These are phyloP conservation scores for Coemansia sp. DNA, from an alignment of 371 early-diverging fungal species.

Conservation along the genomic window DNA sequence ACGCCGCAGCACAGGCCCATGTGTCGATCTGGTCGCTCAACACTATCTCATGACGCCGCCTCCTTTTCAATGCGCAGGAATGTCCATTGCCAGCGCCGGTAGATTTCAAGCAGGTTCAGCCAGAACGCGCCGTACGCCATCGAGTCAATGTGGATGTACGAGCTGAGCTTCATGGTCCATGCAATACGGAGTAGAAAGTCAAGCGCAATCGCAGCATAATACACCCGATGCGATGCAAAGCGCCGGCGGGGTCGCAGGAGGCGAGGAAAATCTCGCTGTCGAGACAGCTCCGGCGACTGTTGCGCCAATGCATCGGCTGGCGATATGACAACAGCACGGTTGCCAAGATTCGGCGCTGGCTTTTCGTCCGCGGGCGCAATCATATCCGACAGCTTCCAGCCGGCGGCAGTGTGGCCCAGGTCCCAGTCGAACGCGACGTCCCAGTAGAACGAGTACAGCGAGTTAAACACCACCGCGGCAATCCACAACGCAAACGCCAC, in stretches of 20 bases:
- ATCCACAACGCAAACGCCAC: slow-evolving; percentile 46
- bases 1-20: too few species aligned
- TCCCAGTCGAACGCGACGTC: slow-evolving; percentile 91
- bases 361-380: slow-evolving; percentile 21
- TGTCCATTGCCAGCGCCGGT: slow-evolving; percentile 89
- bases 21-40: background rate
- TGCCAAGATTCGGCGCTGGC: background rate
- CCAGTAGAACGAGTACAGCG: slow-evolving; percentile 93
- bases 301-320: slow-evolving; percentile 12
- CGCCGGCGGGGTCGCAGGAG: slow-evolving; percentile 63
- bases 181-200: slow-evolving; percentile 81
- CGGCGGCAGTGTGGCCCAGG: slow-evolving; percentile 55
- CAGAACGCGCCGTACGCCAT: slow-evolving; percentile 71
- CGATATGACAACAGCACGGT: background rate
- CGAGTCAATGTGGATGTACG: slow-evolving; percentile 66
- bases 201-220: slow-evolving; percentile 69
- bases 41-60: slow-evolving; percentile 4
- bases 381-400: slow-evolving; percentile 42
- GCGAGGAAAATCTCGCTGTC: slow-evolving; percentile 31
- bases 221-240: slow-evolving; percentile 62
- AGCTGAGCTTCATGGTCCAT: slow-evolving; percentile 80
- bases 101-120: slow-evolving; percentile 75
- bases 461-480: slow-evolving; percentile 72
- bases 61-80: slow-evolving; percentile 79
- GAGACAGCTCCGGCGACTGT: background rate